Evolutionary conservation across 345 rosid genomes (phyloP).

Genomic region (Melastoma malabathricum): DNA sequence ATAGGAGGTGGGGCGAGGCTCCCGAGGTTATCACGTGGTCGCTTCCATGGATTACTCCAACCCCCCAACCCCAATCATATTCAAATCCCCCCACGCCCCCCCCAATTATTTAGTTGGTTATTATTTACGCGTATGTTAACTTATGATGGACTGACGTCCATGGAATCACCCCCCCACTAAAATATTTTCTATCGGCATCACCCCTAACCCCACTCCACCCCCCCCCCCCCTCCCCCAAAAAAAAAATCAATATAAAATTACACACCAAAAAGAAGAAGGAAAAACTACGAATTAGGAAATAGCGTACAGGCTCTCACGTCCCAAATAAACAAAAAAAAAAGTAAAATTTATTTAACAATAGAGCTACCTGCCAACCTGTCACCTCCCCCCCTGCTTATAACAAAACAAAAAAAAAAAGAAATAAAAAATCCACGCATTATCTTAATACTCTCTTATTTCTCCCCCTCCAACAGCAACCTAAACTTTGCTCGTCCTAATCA

Average conservation of each 20-base stretch:
- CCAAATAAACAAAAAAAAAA: conserved; percentile 7
- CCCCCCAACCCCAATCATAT: too few species aligned
- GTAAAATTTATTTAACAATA: not conserved
- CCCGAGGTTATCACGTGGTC: too few species aligned
- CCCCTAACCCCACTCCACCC: conserved; percentile 4
- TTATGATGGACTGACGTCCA: too few species aligned
- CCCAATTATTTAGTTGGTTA: too few species aligned
- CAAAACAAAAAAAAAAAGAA: too few species aligned
- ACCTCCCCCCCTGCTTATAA: not conserved
- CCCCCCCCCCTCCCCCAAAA: too few species aligned
- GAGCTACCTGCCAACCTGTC: conserved; percentile 14
- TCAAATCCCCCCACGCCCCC: too few species aligned
- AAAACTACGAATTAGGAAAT: not conserved
- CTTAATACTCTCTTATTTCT: not conserved
- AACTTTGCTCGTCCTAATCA: not conserved
- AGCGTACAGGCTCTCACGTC: conserved; percentile 13
- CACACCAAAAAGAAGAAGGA: too few species aligned
- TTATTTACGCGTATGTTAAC: too few species aligned
- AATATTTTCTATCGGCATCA: not conserved
- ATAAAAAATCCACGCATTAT: not conserved
- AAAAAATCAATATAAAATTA: not conserved
- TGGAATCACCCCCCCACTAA: too few species aligned
- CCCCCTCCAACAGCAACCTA: not conserved
- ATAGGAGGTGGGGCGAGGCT: too few species aligned
- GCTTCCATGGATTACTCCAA: too few species aligned